Conservation (phyloP, 805 yeast genomes). For the Pichia scutulata region DNA sequence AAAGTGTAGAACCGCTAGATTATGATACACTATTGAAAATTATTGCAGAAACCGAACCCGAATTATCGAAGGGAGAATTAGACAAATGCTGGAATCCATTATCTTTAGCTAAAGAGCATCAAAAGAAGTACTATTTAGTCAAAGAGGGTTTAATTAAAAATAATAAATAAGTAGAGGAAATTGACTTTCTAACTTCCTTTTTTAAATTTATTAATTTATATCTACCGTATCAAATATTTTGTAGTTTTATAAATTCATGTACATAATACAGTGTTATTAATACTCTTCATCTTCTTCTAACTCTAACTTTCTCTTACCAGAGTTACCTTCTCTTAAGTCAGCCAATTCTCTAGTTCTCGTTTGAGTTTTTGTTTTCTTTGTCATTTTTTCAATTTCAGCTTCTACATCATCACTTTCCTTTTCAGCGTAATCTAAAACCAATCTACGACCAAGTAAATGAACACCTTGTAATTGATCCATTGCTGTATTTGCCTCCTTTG, state of each 20-base stretch:
- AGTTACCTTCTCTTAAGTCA: constrained; percentile 50
- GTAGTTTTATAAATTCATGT: not conserved
- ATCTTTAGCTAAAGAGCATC: constrained; percentile 25
- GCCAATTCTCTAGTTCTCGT: constrained; percentile 70
- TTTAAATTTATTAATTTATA: not conserved
- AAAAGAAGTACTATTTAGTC: constrained; percentile 35
- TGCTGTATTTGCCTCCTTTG: constrained; percentile 89
- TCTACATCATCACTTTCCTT: constrained; percentile 77
- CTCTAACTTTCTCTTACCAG: constrained; percentile 66
- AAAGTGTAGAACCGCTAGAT: constrained; percentile 17
- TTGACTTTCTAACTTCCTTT: too few relatives aligned
- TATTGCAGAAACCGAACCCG: constrained; percentile 19
- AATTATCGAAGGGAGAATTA: constrained; percentile 33
- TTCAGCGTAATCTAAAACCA: constrained; percentile 90
- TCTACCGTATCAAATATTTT: not conserved
- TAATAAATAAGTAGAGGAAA: constrained; percentile 14
- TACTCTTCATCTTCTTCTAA: constrained; percentile 41
- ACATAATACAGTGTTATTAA: not conserved
- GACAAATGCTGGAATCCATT: constrained; percentile 37
- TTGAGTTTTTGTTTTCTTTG: constrained; percentile 74
- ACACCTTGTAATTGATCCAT: constrained; percentile 93
- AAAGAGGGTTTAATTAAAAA: constrained; percentile 40
- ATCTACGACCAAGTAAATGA: constrained; percentile 89
- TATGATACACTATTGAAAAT: constrained; percentile 26
- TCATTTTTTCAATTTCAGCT: constrained; percentile 86